Base-by-base conservation (phyloP, 768 basidiomycete genomes). In the Lepiota venenata region DNA sequence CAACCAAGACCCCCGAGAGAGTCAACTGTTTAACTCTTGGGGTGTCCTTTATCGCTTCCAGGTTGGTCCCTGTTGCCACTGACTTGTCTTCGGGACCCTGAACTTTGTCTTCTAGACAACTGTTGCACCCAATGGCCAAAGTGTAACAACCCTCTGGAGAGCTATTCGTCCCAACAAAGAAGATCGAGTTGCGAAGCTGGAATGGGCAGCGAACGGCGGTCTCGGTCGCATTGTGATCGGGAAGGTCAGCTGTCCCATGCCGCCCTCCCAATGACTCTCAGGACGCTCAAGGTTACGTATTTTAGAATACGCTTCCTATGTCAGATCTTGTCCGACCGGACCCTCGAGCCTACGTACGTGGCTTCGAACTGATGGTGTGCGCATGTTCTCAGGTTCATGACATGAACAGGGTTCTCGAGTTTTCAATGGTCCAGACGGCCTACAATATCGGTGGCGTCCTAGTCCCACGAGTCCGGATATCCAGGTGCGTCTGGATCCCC, bases 221-320 rank as follows among this genome's bases (percentile, higher is more conserved):
- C 84, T 93, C 47, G 91, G 91, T 57, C 88, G 91, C 63, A 85
- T 90, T 62, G 77, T 88, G 56, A 88, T 93, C 64, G 91, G 91
- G 64, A 92, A 91, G 79, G 90, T 89, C 59, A 52, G 66, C 61
- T 44, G 50, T 52, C 53, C 55, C 50, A 25, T 58, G 48, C 47
- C 42, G 58, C 46, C 43, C 56, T 55, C 40, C 2, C n/a, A 44
- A 38, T 53, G 58, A 61, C 55, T 57, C 51, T 54, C 52, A 62
- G 56, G 51, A 66, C 64, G 57, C 58, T 65, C 56, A 66, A 59
- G 65, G 56, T 66, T 58, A 63, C 55, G 58, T 63, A 60, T 60
- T 57, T 35, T 70, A 92, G 87, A 84, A 85, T 66, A 83, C 82
- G 58, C 73, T 88, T 53, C 84, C 88, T 58, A 93, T 93, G 90